Base-by-base conservation (phyloP, 2,329 filamentous ascomycete genomes). In the Leptographium flavum region DNA sequence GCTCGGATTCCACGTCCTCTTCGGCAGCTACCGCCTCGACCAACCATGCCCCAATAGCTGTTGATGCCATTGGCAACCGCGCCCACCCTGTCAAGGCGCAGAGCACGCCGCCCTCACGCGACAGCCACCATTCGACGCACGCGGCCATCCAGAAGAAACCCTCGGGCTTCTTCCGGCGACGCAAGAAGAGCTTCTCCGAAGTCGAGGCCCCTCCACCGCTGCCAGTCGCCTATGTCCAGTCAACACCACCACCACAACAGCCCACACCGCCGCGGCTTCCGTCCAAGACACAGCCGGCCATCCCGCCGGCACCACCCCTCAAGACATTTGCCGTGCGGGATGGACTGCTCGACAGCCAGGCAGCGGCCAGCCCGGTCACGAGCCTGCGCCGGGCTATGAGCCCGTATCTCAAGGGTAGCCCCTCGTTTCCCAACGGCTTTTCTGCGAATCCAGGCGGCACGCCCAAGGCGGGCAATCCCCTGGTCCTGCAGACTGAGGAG, bases 81-180 rank as follows among this genome's bases (percentile, higher is more conserved):
- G 65, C 59, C 49, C 65, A 59, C 48, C 17, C 41, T 65, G 69
- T 67, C 43, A 77, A 74, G 56, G 54, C 66, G 15, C 56, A 60
- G 35, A 64, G 69, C 33, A 61, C 65, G 21, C 68, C 72, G 31
- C 69, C 72, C 2, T 70, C 71, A 5, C 63, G 72, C 47, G 71
- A 76, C 51, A 70, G 70, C 30, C 65, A 69, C 42, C 67, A 65
- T 45, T 56, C 60, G 19, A 60, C 68, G 15, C 67, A 70, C 46
- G 63, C 67, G 6, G 55, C 55, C 19, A 66, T 95, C 43, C 83
- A 85, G 55, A 95, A 95, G 68, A 95, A 95, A 62, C 77, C 86
- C 4, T 93, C 90, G 1, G 90, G 87, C 0, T 96, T 98, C 65
- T 96, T 96, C 66, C 76, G 92, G 50, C 75, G 92, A 48, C 76